These are phyloP conservation scores for Gamarada debralockiae DNA, from an alignment of 495 filamentous ascomycete species.

Conservation along the genomic window DNA sequence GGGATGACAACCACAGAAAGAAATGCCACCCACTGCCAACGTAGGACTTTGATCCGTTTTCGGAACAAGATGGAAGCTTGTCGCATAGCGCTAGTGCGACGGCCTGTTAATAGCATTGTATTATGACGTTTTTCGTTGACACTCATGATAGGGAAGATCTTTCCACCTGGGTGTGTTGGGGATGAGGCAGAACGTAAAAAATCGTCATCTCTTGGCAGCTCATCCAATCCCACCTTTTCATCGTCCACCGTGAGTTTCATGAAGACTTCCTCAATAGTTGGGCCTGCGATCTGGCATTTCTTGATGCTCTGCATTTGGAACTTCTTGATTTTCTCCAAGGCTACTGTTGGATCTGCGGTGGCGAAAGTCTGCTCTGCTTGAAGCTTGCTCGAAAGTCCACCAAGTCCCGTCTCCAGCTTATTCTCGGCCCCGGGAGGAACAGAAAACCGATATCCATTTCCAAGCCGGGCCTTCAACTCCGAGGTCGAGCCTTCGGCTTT, in stretches of 20 bases:
- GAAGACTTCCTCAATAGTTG: conserved; percentile 84
- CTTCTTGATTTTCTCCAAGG: conserved; percentile 56
- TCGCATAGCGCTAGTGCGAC: too few relatives aligned
- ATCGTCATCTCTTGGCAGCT: too few relatives aligned
- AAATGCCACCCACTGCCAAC: too few relatives aligned
- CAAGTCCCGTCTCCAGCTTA: conserved; percentile 43
- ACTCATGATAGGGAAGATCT: too few relatives aligned
- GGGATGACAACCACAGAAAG: too few relatives aligned
- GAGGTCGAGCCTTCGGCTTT: conserved; percentile 67
- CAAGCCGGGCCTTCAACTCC: conserved; percentile 62
- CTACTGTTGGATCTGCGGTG: conserved; percentile 56
- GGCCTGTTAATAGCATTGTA: too few relatives aligned
- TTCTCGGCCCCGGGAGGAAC: conserved; percentile 50
- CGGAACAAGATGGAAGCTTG: too few relatives aligned
- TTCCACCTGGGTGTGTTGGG: too few relatives aligned
- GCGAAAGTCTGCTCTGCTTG: conserved; percentile 67
- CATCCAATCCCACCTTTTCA: conserved; percentile 26
- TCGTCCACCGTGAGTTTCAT: conserved; percentile 74
- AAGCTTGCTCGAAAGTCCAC: conserved; percentile 50
- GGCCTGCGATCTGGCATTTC: conserved; percentile 73
- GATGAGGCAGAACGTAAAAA: too few relatives aligned
- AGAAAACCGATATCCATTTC: conserved; percentile 71
- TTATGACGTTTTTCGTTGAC: too few relatives aligned
- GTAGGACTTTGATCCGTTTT: too few relatives aligned
- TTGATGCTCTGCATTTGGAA: conserved; percentile 57